phyloP scores from a whole-genome alignment of 2,329 filamentous ascomycete genomes.

The Gremmenia infestans region DNA sequence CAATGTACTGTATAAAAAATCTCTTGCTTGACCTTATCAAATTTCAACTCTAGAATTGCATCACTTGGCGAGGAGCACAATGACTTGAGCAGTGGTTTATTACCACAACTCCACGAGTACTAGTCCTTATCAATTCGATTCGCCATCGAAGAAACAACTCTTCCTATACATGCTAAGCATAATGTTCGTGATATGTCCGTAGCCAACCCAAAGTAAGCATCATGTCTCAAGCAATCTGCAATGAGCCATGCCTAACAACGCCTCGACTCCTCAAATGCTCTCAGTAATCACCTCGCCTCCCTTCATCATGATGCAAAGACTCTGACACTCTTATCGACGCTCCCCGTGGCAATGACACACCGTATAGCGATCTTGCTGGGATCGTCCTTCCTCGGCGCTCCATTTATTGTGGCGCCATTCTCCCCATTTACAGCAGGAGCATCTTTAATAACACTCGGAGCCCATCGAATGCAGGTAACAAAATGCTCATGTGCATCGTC shows the following conservation, averaged over 20 bases:
- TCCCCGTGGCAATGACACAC: conserved; percentile 82
- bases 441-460: conserved; percentile 67
- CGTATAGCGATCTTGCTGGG: conserved; percentile 59
- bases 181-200: conserved; percentile 27
- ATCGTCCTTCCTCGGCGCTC: conserved; percentile 39
- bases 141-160: conserved; percentile 11
- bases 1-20: no score
- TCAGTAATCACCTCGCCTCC: conserved; percentile 2
- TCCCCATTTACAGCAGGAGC: conserved; percentile 40
- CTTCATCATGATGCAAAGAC: conserved; percentile 58
- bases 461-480: conserved; percentile 83
- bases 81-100: neutral
- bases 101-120: neutral
- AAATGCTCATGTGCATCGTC: conserved; percentile 78
- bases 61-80: neutral
- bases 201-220: conserved; percentile 16
- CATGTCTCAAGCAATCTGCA: conserved; percentile 1
- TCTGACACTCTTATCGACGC: conserved; percentile 74
- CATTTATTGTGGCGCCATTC: conserved; percentile 45
- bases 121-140: conserved; percentile 11
- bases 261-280: conserved; percentile 19
- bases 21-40: no score
- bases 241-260: conserved; percentile 15
- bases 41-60: neutral
- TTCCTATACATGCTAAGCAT: conserved; percentile 27